Base-by-base conservation (phyloP, 805 yeast species). In the Metschnikowia hibisci region DNA sequence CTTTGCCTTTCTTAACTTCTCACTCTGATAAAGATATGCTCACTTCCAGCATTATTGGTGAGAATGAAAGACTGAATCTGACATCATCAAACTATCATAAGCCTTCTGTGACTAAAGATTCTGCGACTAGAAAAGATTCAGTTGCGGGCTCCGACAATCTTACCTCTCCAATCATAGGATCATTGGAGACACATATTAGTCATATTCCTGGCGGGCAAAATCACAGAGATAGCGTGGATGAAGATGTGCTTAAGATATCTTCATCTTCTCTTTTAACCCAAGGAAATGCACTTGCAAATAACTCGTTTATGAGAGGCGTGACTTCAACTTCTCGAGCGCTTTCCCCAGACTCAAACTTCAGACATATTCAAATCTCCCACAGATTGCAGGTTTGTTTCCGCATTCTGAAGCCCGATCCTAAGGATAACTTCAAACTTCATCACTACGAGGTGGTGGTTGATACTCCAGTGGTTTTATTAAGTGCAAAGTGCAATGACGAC, bases 391-490 rank as follows among this genome's bases (percentile, higher is more conserved):
- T 85, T 4, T 79, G 84, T 52, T 74, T 85, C 44, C 67, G 93
- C 44, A 78, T 85, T 22, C 78, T 86, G 10, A 80, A 76, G 52
- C 80, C 80, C 1, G 84, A 81, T 45, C 72, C 77, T 0, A 57
- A 62, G 36, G 73, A 53, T 41, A 56, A 64, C 43, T 57, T 39
- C 44, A 77, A 76, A 48, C 62, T 79, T 65, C 88, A 83, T 53
- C 90, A 85, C 58, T 85, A 81, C 55, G 95, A 85, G 53, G 90
- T 85, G 15, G 78, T 85, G 34, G 84, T 85, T 31, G 93, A 85
- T 56, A 84, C 91, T 0, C 93, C 93, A 0, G 69, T 85, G 29
- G 71, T 76, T 27, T 57, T 71, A 45, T 55, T 71, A 38, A 68
- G 74, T 49, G 57, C 74, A 0, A 66, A 66, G 45, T 70, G 75